Evolutionary conservation across 441 rosid genomes (phyloP).

Genomic region (Theobroma grandiflorum): DNA sequence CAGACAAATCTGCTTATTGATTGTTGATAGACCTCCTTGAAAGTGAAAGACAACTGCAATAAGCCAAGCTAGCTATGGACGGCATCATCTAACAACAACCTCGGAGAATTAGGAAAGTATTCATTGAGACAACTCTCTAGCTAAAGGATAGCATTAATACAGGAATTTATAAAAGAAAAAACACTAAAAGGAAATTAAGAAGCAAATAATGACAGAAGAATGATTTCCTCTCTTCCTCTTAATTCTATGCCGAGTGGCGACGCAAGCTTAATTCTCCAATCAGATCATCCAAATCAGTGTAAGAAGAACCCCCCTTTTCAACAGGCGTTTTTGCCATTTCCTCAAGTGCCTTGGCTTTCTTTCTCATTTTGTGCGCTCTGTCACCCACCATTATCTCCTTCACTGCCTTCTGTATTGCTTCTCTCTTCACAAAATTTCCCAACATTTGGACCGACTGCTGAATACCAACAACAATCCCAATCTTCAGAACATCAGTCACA

Average conservation of each 20-base stretch:
- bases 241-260: not conserved
- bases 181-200: not conserved
- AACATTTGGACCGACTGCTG: constrained; percentile 27
- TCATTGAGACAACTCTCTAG: too few relatives aligned
- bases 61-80: constrained; percentile 14
- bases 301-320: constrained; percentile 67
- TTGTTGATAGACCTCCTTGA: too few relatives aligned
- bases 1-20: too few relatives aligned
- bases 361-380: constrained; percentile 57
- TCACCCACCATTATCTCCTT: constrained; percentile 49
- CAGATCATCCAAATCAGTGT: constrained; percentile 42
- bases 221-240: not conserved
- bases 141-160: too few relatives aligned
- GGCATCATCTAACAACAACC: not conserved
- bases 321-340: constrained; percentile 58
- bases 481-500: constrained; percentile 46
- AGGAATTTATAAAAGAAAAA: too few relatives aligned
- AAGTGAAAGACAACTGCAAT: too few relatives aligned
- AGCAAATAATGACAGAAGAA: not conserved
- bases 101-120: too few relatives aligned
- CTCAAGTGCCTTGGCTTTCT: constrained; percentile 35
- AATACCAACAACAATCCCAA: constrained; percentile 52
- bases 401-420: constrained; percentile 52
- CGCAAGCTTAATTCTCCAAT: constrained; percentile 45
- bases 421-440: constrained; percentile 45